These are phyloP conservation scores for Kwoniella pini DNA, from an alignment of 768 basidiomycete species.

Conservation along the genomic window DNA sequence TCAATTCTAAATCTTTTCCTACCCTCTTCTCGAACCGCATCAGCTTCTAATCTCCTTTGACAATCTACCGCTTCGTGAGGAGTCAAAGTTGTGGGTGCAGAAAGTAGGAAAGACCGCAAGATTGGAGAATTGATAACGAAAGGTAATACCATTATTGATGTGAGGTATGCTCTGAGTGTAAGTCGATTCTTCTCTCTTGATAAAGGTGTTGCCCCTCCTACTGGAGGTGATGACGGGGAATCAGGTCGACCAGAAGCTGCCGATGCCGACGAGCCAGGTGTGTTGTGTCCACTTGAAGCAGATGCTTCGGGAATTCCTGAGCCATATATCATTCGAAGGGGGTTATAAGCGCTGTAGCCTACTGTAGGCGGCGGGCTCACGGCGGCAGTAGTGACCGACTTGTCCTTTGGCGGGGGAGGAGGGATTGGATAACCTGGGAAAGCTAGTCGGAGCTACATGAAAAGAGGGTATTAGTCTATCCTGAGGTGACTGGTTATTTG, in stretches of 20 bases:
- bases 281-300: conserved; percentile 10
- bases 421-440: conserved; percentile 80
- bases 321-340: conserved; percentile 47
- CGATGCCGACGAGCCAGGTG: conserved; percentile 17
- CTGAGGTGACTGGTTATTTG: no score
- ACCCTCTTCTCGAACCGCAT: conserved; percentile 82
- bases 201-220: conserved; percentile 58
- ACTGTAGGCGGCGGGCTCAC: conserved; percentile 16
- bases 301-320: conserved; percentile 6
- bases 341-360: conserved; percentile 49
- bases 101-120: conserved; percentile 78
- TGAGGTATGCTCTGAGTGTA: conserved; percentile 90
- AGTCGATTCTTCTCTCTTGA: conserved; percentile 92
- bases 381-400: conserved; percentile 58
- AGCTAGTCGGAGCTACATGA: conserved; percentile 72
- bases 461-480: conserved; percentile 7
- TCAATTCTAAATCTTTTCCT: conserved; percentile 79
- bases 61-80: conserved; percentile 77
- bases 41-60: conserved; percentile 78
- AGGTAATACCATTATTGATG: conserved; percentile 69
- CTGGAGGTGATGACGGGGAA: conserved; percentile 13
- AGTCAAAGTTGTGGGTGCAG: conserved; percentile 69
- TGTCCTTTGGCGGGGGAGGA: conserved; percentile 83
- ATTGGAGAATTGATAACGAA: conserved; percentile 82
- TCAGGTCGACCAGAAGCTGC: conserved; percentile 10